Base-by-base conservation (phyloP, 768 basidiomycete species). In the Pisolithus albus region DNA sequence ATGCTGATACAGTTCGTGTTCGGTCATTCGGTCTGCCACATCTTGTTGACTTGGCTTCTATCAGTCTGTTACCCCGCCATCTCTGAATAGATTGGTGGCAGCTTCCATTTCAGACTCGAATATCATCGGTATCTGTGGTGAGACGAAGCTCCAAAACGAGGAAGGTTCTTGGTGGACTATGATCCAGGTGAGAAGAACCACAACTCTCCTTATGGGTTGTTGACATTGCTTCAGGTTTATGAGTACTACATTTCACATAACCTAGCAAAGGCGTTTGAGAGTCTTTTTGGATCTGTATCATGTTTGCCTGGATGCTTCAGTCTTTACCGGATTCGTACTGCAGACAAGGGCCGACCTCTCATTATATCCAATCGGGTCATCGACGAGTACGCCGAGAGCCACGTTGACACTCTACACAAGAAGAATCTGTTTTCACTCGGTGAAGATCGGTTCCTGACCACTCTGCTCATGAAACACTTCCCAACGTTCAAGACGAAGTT, bases 231-330 rank as follows among this genome's bases (percentile, higher is more conserved):
- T 16, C 53, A 81, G 77, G 81, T 84, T 18, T 82, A 83, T 70
- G 80, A 83, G 60, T 84, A 84, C 65, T 84, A 81, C 65, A 79
- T 83, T 51, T 83, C 80, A 0, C 81, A 81, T 57, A 79, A 86
- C 55, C 69, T 84, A 40, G 76, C 82, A 47, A 85, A 85, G 67
- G 77, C 82, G 0, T 85, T 85, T 64, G 83, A 86, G 65, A 78
- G 76, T 45, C 66, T 84, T 49, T 84, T 83, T 56, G 83, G 83
- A 46, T 84, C 82, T 7, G 82, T 85, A 55, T 80, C 83, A 40
- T 84, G 83, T 77, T 67, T 85, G n/a, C 83, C 84, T 0, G 83
- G 83, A 49, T 85, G 83, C 71, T 85, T 85, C 72, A 76, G 76
- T n/a, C 74, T 85, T 61, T 85, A 83, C 64, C 78, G 83, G 51